Evolutionary conservation across 202 grass and related monocot species (phyloP), one percentile per base, ranked within the genome.

Genomic region (Musa balbisiana): DNA sequence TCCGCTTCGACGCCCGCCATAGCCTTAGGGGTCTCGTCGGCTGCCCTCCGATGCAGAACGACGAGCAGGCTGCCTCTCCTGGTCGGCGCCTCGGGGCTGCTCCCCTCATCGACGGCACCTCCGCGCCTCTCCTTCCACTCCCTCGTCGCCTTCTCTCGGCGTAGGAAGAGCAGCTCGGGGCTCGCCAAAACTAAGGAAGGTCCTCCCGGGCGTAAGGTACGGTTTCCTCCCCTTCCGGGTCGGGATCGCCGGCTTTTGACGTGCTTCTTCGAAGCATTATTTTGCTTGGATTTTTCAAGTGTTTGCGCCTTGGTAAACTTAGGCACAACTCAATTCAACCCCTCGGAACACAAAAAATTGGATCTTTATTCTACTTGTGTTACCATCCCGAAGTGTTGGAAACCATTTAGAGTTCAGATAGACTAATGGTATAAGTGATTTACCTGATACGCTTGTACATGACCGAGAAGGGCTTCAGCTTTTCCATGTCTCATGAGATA

Each of bases 111-210:
- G 43, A 19, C 19, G 19, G 16, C 67, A 20, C 67, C 9, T n/a
- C 33, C 20, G 2, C 8, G 17, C 64, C 64, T 25, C 24, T 67
- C 64, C 12, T 67, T 25, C 12, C 64, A 29, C 16, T 43, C 6
- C 49, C 29, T 70, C 67, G 49, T 70, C 67, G 15, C 43, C 67
- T 70, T 70, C 67, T 15, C 67, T 70, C 67, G 67, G 33, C 17
- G 43, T 17, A 70, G 67, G 15, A 49, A 51, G 19, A 51, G 49
- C 43, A 51, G 64, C 64, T 67, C 64, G 14, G 26, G 25, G 26
- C 8, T 26, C 6, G 15, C 9, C 64, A 67, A 33, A 43, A 33
- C 24, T 29, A 13, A 67, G 33, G 24, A 67, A 43, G 25, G 24
- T 43, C 64, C 64, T 67, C 64, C 26, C 25, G 43, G 13, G 64